A percentile compares a stretch with the other conserved stretches of the same genome.
phyloP scores from a whole-genome alignment of 164 flowering plant species.

The Berberis vulgaris region DNA sequence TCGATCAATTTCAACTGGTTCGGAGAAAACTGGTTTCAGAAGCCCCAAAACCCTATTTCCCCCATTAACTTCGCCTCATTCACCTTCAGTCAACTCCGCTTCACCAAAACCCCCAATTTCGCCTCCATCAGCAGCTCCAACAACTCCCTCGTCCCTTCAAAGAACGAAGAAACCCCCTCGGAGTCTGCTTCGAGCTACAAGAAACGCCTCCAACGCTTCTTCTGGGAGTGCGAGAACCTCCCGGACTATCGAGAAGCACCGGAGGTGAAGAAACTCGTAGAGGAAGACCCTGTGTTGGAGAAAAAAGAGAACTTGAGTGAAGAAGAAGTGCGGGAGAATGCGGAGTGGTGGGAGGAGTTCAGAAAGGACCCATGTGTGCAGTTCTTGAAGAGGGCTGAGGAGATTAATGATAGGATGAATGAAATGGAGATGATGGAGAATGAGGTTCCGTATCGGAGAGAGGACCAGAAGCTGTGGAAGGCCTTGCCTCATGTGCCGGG shows the following conservation, averaged over 20 bases:
- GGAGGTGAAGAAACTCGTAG: conserved; percentile 60
- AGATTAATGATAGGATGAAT: conserved; percentile 48
- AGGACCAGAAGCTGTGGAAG: conserved; percentile 62
- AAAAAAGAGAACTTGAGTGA: conserved; percentile 48
- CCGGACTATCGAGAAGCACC: conserved; percentile 75
- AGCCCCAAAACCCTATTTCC: conserved; percentile 47
- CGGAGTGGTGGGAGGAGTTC: conserved; percentile 49
- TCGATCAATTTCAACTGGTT: conserved; percentile 68
- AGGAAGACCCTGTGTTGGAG: conserved; percentile 48
- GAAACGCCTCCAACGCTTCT: conserved; percentile 49
- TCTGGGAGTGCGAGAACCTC: conserved; percentile 61
- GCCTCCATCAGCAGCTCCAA: conserved; percentile 36
- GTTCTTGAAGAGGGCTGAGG: conserved; percentile 44
- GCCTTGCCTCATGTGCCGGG: conserved; percentile 68
- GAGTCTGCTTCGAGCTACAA: conserved; percentile 30
- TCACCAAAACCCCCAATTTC: conserved; percentile 33
- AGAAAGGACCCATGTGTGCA: conserved; percentile 42
- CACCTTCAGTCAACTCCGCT: conserved; percentile 8
- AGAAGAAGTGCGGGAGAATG: conserved; percentile 59
- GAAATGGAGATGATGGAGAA: conserved; percentile 54
- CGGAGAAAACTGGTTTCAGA: conserved; percentile 64
- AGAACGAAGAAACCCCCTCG: conserved; percentile 15
- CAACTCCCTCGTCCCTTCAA: conserved; percentile 11
- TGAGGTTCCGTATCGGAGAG: conserved; percentile 39
- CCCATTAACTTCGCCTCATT: conserved; percentile 29